These are phyloP conservation scores for Diatrype stigma DNA, from an alignment of 2,329 filamentous ascomycete genomes.

Conservation along the genomic window DNA sequence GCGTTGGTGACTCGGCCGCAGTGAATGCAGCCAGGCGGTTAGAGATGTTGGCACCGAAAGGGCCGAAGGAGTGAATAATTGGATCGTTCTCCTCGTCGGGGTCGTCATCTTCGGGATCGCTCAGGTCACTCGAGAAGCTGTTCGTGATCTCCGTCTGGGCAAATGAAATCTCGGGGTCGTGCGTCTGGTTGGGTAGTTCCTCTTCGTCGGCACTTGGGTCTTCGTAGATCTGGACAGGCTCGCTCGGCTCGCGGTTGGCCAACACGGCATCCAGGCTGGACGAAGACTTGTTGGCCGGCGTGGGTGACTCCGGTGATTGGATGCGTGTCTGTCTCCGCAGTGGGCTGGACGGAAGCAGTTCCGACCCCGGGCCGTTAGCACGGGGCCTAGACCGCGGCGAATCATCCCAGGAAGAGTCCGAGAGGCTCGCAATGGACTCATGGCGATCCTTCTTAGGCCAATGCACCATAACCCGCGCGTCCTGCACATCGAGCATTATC, in stretches of 20 bases:
- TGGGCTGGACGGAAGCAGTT: constrained; percentile 57
- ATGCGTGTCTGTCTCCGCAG: constrained; percentile 55
- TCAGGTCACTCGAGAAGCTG: constrained; percentile 55
- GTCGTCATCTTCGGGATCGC: constrained; percentile 64
- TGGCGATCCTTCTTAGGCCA: constrained; percentile 67
- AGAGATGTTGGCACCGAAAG: constrained; percentile 82
- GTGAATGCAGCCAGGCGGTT: constrained; percentile 75
- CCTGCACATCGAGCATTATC: constrained; percentile 94
- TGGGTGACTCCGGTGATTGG: constrained; percentile 70
- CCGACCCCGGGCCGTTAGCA: constrained; percentile 23
- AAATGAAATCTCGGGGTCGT: constrained; percentile 33
- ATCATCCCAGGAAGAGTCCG: constrained; percentile 70
- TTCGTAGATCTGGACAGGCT: constrained; percentile 68
- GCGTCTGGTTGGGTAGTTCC: constrained; percentile 33
- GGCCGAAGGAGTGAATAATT: constrained; percentile 85
- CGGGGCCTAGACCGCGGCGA: constrained; percentile 40
- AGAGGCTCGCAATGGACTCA: constrained; percentile 47
- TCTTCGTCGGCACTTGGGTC: constrained; percentile 58
- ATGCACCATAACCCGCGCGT: constrained; percentile 80
- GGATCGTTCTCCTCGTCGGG: constrained; percentile 94
- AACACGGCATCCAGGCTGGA: constrained; percentile 41
- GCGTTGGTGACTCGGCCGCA: constrained; percentile 58
- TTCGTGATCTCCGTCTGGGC: constrained; percentile 48
- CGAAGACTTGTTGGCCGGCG: constrained; percentile 41
- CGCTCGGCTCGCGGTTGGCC: constrained; percentile 32